Conservation (phyloP, 1,284 basidiomycete genomes). For the Papiliotrema laurentii region DNA sequence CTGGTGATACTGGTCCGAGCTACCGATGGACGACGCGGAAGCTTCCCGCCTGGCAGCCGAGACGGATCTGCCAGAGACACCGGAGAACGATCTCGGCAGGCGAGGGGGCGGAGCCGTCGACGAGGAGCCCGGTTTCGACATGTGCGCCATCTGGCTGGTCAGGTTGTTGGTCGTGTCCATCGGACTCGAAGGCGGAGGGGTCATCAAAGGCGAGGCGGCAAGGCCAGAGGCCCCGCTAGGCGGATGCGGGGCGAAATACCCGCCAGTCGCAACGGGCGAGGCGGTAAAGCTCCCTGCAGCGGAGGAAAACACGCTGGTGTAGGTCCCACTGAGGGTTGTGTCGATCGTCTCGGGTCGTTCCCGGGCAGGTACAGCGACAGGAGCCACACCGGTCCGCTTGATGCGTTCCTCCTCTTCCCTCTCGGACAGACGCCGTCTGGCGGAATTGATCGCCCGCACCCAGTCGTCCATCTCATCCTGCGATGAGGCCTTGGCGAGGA, state of each 20-base stretch:
- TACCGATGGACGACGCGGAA: conserved; percentile 12
- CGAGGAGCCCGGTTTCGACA: conserved; percentile 7
- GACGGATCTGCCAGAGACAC: conserved; percentile 1
- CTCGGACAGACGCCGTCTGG: conserved; percentile 60
- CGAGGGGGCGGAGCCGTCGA: conserved; percentile 3
- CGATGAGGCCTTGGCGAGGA: conserved; percentile 78
- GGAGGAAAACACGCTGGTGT: conserved; percentile 14
- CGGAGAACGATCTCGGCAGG: no score
- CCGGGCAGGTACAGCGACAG: conserved; percentile 3
- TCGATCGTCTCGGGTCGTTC: conserved; percentile 12
- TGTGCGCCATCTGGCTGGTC: conserved; percentile 18
- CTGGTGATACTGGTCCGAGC: conserved; percentile 6
- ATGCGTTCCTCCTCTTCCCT: conserved; percentile 30
- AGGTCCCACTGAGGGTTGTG: conserved; percentile 23
- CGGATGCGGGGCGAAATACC: conserved; percentile 10
- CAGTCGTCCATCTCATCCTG: conserved; percentile 71
- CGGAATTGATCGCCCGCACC: conserved; percentile 76
- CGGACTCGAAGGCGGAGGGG: conserved; percentile 12
- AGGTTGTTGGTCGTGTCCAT: conserved; percentile 17
- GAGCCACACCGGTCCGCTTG: conserved; percentile 6
- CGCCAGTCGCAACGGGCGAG: conserved; percentile 1
- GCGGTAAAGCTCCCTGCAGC: conserved; percentile 9
- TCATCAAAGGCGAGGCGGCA: not conserved
- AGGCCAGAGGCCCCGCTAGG: not conserved
- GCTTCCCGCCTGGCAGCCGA: conserved; percentile 14